phyloP scores from a whole-genome alignment of 129 eudicot species.

The Flaveria bidentis region DNA sequence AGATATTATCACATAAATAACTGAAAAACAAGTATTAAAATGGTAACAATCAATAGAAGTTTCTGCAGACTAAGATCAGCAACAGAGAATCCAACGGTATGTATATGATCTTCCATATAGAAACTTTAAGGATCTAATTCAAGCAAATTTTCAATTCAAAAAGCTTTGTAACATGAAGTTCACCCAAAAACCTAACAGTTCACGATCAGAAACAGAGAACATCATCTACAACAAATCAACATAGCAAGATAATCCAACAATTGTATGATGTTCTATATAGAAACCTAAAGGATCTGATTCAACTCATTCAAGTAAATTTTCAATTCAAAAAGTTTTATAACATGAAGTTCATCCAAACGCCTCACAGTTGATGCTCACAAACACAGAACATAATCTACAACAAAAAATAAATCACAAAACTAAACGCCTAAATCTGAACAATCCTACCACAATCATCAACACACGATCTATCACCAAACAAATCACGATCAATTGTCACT shows the following conservation, averaged over 20 bases:
- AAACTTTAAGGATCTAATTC: no score
- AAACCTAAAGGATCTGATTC: no score
- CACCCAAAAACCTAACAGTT: slow-evolving; percentile 1
- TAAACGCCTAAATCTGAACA: neutral
- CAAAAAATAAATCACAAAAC: neutral
- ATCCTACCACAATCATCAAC: neutral
- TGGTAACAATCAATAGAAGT: neutral
- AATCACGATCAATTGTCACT: no score
- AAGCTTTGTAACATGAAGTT: neutral
- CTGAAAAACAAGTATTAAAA: neutral
- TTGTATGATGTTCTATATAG: no score
- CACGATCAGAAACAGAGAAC: slow-evolving; percentile 16
- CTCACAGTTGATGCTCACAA: slow-evolving; percentile 5
- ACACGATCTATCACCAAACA: neutral
- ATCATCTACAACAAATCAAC: neutral
- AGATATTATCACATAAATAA: neutral
- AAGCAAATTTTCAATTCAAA: no score
- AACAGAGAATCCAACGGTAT: neutral
- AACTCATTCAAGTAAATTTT: no score
- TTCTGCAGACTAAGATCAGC: neutral
- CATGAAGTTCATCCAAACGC: slow-evolving; percentile 1
- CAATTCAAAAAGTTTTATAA: no score
- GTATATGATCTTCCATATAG: no score
- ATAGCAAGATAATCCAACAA: neutral
- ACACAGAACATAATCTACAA: neutral